Base-by-base conservation (phyloP, 1,139 yeast genomes). In the Yamadazyma aaseri region DNA sequence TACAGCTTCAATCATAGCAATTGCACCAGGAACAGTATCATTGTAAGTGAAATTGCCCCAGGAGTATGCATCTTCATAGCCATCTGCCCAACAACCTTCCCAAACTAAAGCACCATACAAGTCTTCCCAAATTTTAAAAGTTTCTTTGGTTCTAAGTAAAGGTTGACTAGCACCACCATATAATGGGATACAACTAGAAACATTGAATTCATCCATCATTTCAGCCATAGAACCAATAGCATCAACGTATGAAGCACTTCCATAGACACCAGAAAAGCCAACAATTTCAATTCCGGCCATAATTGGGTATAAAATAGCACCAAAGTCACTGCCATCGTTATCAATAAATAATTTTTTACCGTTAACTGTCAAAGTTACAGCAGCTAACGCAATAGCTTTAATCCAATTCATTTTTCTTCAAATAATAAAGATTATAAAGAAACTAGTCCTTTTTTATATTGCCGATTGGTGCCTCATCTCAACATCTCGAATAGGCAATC, bases 111-210 rank as follows among this genome's bases (percentile, higher is more conserved):
- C 53, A 14, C 72, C 72, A 38, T 52, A 64, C 28, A 65, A 45
- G 5, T 47, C 45, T 47, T 61, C 60, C 67, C 70, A 64, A 5
- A 42, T 33, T 27, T 63, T 60, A 54, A 65, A 65, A 17, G 68
- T 62, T 12, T 63, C 60, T 34, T 60, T 50, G 14, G 63, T 63
- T 49, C 68, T 55, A 29, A 65, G 33, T 31, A 65, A 48, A 12
- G 71, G 71, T 24, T 52, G 51, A 14, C 51, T 50, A 10, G 71
- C 71, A 40, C 71, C 71, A 20, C 51, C 46, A 40, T 65, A 63
- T 17, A 58, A 51, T 20, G 70, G 69, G 36, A 65, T 51, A 53
- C 71, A 65, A n/a, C 52, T 42, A 6, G 60, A 39, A 39, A 65
- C 45, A 45, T 58, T 60, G 42, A 59, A 63, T 14, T 49, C 51